Base-by-base conservation (phyloP, 1,284 basidiomycete species). In the Sporisorium exsertum region DNA sequence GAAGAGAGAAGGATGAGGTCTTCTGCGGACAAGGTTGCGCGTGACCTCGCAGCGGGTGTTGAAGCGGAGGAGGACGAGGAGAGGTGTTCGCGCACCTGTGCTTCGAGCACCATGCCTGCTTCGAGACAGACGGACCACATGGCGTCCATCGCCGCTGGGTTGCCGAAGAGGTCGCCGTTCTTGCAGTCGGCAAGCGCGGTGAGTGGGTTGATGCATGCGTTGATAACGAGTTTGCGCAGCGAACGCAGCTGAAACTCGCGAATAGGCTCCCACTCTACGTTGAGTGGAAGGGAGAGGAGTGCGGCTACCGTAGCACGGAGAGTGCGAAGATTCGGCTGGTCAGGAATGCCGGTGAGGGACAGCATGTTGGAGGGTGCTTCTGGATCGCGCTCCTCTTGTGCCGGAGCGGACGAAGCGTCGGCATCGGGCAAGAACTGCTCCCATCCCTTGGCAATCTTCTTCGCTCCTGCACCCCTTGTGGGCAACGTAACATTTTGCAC, bases 171-270 rank as follows among this genome's bases (percentile, higher is more conserved):
- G 0, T 91, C 89, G 20, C 94, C 94, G 81, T 97, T 97, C 60
- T 89, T 89, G 79, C 94, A 92, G 50, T 90, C 90, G 67, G 94
- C 87, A 18, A 97, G 86, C 0, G 94, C 93, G 0, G 94, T 94
- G 72, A 98, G 88, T 0, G 95, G 91, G 83, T 97, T 96, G 86
- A 98, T 90, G 81, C 91, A 89, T 15, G 91, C 88, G 85, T 97
- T 95, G 74, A 94, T 90, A 35, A 92, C 93, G 58, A 97, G 87
- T 86, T 96, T 97, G 72, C 91, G 90, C 33, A 93, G 90, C 86
- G 95, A 89, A 7, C 89, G 87, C 33, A 91, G 87, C 73, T 94
- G 91, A 22, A 96, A 86, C 18, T 91, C 88, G 1, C 89, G 87
- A 75, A 93, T 90, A 0, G 92, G 89, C 29, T 89, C 87, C 91